Base-by-base conservation (phyloP, 2,329 filamentous ascomycete species). In the Calonectria fujianensis region DNA sequence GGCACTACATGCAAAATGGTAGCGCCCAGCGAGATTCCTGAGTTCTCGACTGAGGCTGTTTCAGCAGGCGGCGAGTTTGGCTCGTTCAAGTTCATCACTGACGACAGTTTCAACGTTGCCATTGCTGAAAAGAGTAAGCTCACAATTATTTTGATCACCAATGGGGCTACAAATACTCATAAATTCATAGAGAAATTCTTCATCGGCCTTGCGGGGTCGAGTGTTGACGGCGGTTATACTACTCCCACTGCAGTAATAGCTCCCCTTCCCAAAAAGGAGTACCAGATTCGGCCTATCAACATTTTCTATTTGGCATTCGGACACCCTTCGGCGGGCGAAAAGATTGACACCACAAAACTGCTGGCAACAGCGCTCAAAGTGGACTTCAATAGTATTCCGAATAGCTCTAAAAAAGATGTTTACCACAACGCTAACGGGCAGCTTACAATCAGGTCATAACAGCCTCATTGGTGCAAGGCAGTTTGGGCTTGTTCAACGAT, bases 11-110 rank as follows among this genome's bases (percentile, higher is more conserved):
- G 45, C 45, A 50, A 50, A 20, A 50, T 50, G 45, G n/a, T 50
- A 9, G 45, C 18, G 18, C 9, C 20, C 16, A 50, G 13, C 45
- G 24, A 50, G 45, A 50, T 50, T 50, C 45, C 45, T 5, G 45
- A 50, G n/a, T 50, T 50, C 45, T 50, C 45, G n/a, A 24, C 45
- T n/a, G 45, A 50, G 45, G 45, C 18, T 50, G 45, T 50, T 24
- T 20, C 45, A 50, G 16, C 45, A 9, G 45, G 45, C 24, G 45
- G 45, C 20, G 45, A 50, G 10, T 50, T 50, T 50, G 45, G 45
- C 45, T 50, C 45, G 45, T 50, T 50, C 20, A n/a, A 50, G 13
- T 50, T 50, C 20, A 50, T 50, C 8, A 50, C 45, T n/a, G 45
- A 50, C 20, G 24, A 16, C 18, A 50, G 45, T n/a, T 50, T 50